Evolutionary conservation across 169 alveolate species (phyloP), one percentile per base, ranked within the genome.

Genomic region (Cystoisospora suis): DNA sequence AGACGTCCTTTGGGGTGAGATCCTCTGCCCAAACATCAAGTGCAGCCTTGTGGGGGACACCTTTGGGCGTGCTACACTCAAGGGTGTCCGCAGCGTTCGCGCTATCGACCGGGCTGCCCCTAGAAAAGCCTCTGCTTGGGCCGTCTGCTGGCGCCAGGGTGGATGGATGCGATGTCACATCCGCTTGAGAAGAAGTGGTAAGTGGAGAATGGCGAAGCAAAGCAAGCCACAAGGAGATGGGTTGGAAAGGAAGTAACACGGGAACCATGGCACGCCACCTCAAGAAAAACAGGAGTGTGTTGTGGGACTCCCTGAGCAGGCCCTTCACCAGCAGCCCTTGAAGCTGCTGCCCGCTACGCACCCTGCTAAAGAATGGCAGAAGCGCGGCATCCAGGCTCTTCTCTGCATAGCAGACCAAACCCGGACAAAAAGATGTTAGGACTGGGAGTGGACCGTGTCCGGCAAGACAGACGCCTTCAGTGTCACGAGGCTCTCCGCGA

Each of bases 401-500:
- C 93, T 97, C 98, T 23, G 99, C 98, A 93, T 97, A 97, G 79
- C 97, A 96, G 12, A 96, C 94, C 98, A 98, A 96, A 1, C 99
- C 99, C 6, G 99, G 99, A 75, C 99, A 97, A 83, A 96, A 98
- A 3, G 97, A 94, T 72, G 97, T 91, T 36, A 97, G 61, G 32
- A 97, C 75, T 27, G 98, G 98, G 36, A 94, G 59, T 40, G 59
- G 44, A 17, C 90, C 79, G 12, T 27, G 6, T 34, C 77, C 61
- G 34, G 77, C 58, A 46, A 53, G 56, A 65, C 79, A 29, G 12
- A 29, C 36, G 79, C n/a, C n/a, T n/a, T n/a, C n/a, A n/a, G n/a
- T n/a, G n/a, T n/a, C n/a, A n/a, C 38, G 42, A 29, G 38, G 79
- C 38, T 65, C 29, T 40, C 29, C 42, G 15, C 79, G 79, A n/a